Evolutionary conservation across 1,284 basidiomycete genomes (phyloP), one percentile per base, ranked within the genome.

Genomic region (Leccinum laetum): DNA sequence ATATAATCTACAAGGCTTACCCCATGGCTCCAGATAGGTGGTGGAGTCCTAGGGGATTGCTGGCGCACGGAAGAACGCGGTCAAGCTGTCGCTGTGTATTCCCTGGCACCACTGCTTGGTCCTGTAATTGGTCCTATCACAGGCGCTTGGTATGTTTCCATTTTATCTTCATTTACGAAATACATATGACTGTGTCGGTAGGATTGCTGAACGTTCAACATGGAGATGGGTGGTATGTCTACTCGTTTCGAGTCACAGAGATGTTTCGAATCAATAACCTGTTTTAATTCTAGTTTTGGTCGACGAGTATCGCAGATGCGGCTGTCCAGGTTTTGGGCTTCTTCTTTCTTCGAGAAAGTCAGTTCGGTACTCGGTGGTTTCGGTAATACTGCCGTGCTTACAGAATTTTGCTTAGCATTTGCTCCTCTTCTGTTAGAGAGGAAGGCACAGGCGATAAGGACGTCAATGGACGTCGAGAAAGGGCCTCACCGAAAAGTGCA

Each of bases 41-140:
- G 89, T 53, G 92, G 89, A 2, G 83, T 89, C 2, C 77, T 94
- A 1, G 84, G 86, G 2, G 93, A 94, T 74, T 81, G 90, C 56
- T 94, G 87, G 84, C 74, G 72, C n/a, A 73, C 89, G 0, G 88
- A 92, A 64, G 82, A 93, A 69, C 81, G 90, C 68, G 91, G 91
- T 0, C 79, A 82, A 66, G 89, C 90, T 0, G 82, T 91, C 29
- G 86, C 88, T 0, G 79, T 91, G 1, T 93, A 92, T 74, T 88
- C 90, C 0, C 76, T 93, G 6, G 88, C 88, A 1, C 79, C 80
- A 1, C 59, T 83, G 4, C 75, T 83, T 1, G 83, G 89, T 0
- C 91, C 91, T 0, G 86, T 87, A 1, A 68, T 92, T 14, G 90
- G 89, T 0, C 89, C 88, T 0, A 75, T 89, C 5, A 83, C 85